These are phyloP conservation scores for Lolium rigidum DNA, from an alignment of 176 grass and related monocot genomes.

Conservation along the genomic window DNA sequence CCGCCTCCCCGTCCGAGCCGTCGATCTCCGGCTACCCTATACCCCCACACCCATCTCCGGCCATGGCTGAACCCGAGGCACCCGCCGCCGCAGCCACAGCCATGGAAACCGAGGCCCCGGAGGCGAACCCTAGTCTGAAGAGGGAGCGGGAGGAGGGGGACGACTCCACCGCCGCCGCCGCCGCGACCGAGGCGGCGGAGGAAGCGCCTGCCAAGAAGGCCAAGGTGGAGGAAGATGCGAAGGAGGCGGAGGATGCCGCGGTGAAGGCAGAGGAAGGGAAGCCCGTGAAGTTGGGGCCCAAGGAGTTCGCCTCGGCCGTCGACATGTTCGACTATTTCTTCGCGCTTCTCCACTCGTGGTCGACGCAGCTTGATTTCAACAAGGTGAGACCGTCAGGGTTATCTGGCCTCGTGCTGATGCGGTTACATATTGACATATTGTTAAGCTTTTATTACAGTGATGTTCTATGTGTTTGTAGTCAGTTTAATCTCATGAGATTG, in stretches of 20 bases:
- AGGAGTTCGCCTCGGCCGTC: conserved; percentile 67
- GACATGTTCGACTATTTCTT: conserved; percentile 94
- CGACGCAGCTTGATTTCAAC: conserved; percentile 68
- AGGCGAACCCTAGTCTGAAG: conserved; percentile 40
- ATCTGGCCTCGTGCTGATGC: background rate
- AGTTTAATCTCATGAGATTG: background rate
- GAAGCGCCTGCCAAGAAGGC: conserved; percentile 40
- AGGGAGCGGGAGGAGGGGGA: conserved; percentile 45
- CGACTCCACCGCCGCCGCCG: conserved; percentile 29
- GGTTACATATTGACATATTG: background rate
- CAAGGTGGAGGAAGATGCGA: conserved; percentile 38
- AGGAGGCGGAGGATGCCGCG: conserved; percentile 34
- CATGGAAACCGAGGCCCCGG: conserved; percentile 46
- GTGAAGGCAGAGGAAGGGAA: conserved; percentile 28
- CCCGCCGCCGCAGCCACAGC: background rate
- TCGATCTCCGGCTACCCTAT: background rate
- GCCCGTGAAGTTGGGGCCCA: conserved; percentile 75
- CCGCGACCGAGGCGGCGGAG: conserved; percentile 20
- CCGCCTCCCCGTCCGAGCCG: background rate
- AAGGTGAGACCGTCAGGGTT: conserved; percentile 48
- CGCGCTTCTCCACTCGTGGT: conserved; percentile 73
- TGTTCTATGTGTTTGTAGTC: background rate
- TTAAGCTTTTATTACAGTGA: background rate
- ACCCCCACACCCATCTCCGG: background rate
- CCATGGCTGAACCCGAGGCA: conserved; percentile 53